phyloP scores from a whole-genome alignment of 192 early-diverging fungal species.

The Backusella mclennaniae region DNA sequence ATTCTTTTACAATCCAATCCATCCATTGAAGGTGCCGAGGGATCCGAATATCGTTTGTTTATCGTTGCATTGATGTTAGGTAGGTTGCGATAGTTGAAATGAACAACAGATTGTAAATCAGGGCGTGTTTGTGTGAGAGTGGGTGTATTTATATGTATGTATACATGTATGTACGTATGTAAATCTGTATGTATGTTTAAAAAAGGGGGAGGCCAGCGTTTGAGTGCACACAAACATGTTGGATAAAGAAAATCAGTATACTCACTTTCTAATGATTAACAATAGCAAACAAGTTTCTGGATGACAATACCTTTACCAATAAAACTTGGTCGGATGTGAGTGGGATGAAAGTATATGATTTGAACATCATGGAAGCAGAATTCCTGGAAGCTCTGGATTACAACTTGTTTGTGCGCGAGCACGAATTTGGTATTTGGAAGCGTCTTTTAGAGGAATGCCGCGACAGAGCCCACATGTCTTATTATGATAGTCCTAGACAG shows the following conservation, averaged over 20 bases:
- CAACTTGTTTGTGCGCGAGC: conserved; percentile 63
- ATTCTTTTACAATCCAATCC: conserved; percentile 43
- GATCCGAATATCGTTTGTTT: conserved; percentile 55
- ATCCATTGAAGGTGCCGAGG: conserved; percentile 48
- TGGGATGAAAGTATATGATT: conserved; percentile 75
- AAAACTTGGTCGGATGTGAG: conserved; percentile 88
- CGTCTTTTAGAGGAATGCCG: conserved; percentile 40
- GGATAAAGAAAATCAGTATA: not conserved
- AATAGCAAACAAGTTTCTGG: conserved; percentile 75
- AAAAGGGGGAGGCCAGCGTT: not conserved
- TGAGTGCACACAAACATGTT: not conserved
- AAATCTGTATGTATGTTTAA: not conserved
- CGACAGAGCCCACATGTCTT: conserved; percentile 13
- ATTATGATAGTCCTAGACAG: not conserved
- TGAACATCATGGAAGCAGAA: conserved; percentile 82
- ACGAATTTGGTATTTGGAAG: conserved; percentile 71
- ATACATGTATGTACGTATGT: not conserved
- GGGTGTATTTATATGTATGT: not conserved
- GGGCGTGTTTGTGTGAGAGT: not conserved
- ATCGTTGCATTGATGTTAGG: conserved; percentile 53
- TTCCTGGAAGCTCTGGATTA: conserved; percentile 76
- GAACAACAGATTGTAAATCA: not conserved
- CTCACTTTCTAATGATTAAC: not conserved
- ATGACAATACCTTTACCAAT: conserved; percentile 89
- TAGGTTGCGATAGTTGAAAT: conserved; percentile 9